Evolutionary conservation across 306 rosid species (phyloP).

Genomic region (Medicago arabica): DNA sequence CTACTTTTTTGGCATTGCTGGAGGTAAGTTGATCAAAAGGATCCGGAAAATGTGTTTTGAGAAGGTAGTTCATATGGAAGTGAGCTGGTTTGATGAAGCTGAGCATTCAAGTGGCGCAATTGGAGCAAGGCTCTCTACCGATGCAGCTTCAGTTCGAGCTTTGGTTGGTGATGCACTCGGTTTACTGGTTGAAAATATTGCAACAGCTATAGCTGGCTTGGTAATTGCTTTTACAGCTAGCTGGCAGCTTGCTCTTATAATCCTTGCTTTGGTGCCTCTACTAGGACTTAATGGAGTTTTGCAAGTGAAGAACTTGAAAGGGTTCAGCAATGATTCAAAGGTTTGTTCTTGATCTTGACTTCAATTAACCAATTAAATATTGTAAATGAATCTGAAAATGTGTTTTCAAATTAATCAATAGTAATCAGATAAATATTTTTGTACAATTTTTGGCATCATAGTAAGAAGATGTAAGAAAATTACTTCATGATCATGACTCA

Average conservation of each 20-base stretch:
- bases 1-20: constrained; percentile 65
- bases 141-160: constrained; percentile 62
- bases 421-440: constrained; percentile 16
- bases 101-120: constrained; percentile 59
- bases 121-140: constrained; percentile 65
- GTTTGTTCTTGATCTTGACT: constrained; percentile 43
- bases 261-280: constrained; percentile 62
- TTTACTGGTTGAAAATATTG: constrained; percentile 56
- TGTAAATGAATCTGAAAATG: constrained; percentile 15
- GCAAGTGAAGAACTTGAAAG: constrained; percentile 59
- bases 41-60: constrained; percentile 57
- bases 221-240: constrained; percentile 59
- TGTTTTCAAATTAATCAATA: not conserved
- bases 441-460: not conserved
- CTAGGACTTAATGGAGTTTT: constrained; percentile 50
- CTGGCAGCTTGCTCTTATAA: constrained; percentile 66
- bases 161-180: constrained; percentile 71
- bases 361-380: not conserved
- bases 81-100: constrained; percentile 80
- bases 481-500: constrained; percentile 2
- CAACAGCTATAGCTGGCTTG: constrained; percentile 54
- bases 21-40: constrained; percentile 57
- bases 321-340: constrained; percentile 67
- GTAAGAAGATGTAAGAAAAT: not conserved
- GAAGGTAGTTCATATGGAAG: constrained; percentile 62